Base-by-base conservation (phyloP, 176 grass and related monocot genomes). In the Cymbopogon citratus region DNA sequence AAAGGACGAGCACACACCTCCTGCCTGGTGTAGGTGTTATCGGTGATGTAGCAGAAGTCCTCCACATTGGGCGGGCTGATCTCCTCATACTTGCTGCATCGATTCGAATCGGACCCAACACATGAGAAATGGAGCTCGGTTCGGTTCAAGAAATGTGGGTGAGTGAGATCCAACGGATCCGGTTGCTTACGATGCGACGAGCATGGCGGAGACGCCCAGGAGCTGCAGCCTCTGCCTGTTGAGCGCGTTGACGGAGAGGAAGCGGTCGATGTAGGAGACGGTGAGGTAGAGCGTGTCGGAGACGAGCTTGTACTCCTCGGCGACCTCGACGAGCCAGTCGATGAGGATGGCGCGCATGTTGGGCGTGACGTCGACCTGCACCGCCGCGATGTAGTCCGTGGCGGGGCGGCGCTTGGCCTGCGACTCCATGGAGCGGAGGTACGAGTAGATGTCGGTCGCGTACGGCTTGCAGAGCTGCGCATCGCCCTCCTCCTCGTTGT, bases 261-360 rank as follows among this genome's bases (percentile, higher is more conserved):
- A 94, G 2, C 87, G 75, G 72, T 94, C 92, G 62, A 94, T 83
- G 81, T 89, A 91, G 0, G 89, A 87, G 66, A 94, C 71, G 12
- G 89, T 87, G 84, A 89, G 89, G 78, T 89, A 94, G 39, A 94
- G 84, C 48, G 89, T 94, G 82, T 94, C 89, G 7, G 89, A 85
- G 69, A 83, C 84, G 73, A 91, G 84, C 62, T 85, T 89, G 72
- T 89, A 91, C 84, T 94, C 92, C 81, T 89, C 79, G 5, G 88
- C 83, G 75, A 97, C 86, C 78, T 92, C 81, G 12, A 94, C 90
- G 75, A 97, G 81, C 95, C 92, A 97, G 85, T 94, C 90, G n/a
- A 97, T 71, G 73, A 97, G 87, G 74, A 91, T 85, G 41, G 51
- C 78, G 11, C 92, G 81, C 92, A 91, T 94, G 49, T 87, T 82